Evolutionary conservation across 2,329 filamentous ascomycete genomes (phyloP), one percentile per base, ranked within the genome.

Genomic region (Hyphodiscus sp.): DNA sequence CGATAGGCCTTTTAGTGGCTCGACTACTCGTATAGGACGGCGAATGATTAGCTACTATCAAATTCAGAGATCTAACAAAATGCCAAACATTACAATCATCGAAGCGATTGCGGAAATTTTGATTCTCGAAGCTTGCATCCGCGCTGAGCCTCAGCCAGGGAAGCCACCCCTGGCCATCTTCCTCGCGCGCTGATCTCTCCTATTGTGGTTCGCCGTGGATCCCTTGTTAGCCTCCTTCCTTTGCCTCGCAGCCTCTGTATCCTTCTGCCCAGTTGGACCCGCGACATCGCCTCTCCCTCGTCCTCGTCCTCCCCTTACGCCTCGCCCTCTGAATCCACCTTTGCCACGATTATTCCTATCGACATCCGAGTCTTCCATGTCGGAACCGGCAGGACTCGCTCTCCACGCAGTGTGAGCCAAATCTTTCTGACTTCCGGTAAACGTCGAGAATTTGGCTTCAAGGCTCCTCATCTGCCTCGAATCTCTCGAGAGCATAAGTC

Each of bases 171-270:
- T 75, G 15, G 79, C 79, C 80, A 86, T 83, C 71, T 87, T 87
- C 65, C 71, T 82, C 13, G 82, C 81, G 38, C 81, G 73, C 55
- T 79, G 79, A 66, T 95, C 87, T 48, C 90, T 80, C 23, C 91
- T 81, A 69, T 90, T 94, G 68, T 96, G 91, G 67, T 96, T 96
- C 30, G 89, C 91, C 56, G 86, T 77, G 20, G 86, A 88, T 2
- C 85, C 79, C 69, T 96, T 96, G 61, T 84, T 87, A 23, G 87
- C 83, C 66, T 95, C 91, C 67, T 96, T 96, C 58, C 80, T 79
- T 63, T 84, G 79, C 60, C 90, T 78, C 10, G 87, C 85, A 51
- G 75, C 72, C 60, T 90, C 83, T 0, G 87, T 91, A n/a, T 78
- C 80, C 61, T 82, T 82, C n/a, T 89, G 86, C 7, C 82, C 80